Conservation (phyloP, 2,329 filamentous ascomycete species). For the Albifimbria verrucaria region DNA sequence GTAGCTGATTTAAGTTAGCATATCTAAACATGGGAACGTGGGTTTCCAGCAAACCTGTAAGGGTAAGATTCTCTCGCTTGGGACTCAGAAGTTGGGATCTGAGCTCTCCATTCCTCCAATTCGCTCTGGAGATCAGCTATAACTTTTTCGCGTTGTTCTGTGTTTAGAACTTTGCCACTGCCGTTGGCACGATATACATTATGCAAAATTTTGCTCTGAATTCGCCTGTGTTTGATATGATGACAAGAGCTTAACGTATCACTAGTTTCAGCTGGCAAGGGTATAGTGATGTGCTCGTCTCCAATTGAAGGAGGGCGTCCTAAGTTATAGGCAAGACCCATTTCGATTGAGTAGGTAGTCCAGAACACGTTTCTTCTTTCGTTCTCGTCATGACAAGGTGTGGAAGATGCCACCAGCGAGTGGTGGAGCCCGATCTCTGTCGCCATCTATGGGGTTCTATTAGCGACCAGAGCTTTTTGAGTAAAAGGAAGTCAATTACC, state of each 20-base stretch:
- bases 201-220: not conserved
- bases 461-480: not conserved
- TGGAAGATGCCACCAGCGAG: not conserved
- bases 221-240: not conserved
- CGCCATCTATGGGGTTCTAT: not conserved
- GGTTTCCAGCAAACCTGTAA: not conserved
- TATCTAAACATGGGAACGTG: not conserved
- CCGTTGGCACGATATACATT: not conserved
- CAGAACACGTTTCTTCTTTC: slow-evolving; percentile 4
- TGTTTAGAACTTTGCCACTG: not conserved
- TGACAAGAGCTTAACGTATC: not conserved
- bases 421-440: not conserved
- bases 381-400: not conserved
- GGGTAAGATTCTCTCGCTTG: not conserved
- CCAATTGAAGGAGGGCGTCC: slow-evolving; percentile 8
- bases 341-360: slow-evolving; percentile 8
- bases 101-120: not conserved
- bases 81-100: not conserved
- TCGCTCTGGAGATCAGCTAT: not conserved
- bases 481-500: not conserved
- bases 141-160: not conserved
- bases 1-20: slow-evolving; percentile 1
- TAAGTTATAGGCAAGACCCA: slow-evolving; percentile 7
- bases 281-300: slow-evolving; percentile 6
- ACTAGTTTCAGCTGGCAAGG: not conserved